Evolutionary conservation across 2,329 filamentous ascomycete species (phyloP), one percentile per base, ranked within the genome.

Genomic region (Talaromyces pinophilus): DNA sequence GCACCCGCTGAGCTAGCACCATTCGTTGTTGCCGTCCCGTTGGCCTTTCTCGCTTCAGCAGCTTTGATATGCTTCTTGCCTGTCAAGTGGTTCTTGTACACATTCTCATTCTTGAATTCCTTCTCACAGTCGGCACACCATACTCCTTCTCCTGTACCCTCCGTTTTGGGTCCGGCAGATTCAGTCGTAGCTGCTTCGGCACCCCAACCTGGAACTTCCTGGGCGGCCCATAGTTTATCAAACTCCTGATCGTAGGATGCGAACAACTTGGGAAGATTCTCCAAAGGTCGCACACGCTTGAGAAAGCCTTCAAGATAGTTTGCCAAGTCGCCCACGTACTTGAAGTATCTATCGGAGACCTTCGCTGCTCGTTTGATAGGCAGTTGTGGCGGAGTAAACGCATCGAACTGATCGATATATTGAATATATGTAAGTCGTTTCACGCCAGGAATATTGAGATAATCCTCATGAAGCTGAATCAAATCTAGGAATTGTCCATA

Each of bases 121-220:
- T 93, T 97, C 75, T 95, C 90, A 76, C 95, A 99, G 69, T 93
- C 93, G 5, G 90, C 85, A 74, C 95, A 99, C 91, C 92, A 98
- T 17, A 93, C 85, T 0, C 90, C 92, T 62, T 92, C 89, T 0
- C 84, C 85, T 73, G 83, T 74, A 74, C 85, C 83, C 74, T 87
- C 82, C 7, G 84, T 85, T 62, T 79, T 79, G 2, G 80, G 80
- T 5, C 72, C 80, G 30, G 79, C 71, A 1, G 80, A 68, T 0
- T 79, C 81, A 44, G 79, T 79, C 17, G 79, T 64, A 67, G 68
- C 35, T 74, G 74, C 63, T 55, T 92, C 88, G 50, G 83, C 80
- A 67, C 87, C 84, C 94, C 94, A 98, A 2, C 91, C 93, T 0
- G 88, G 84, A 1, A 97, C 83, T 70, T 92, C 87, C 65, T 94